Evolutionary conservation across 257 asterid species (phyloP).

Genomic region (Linaria vulgaris): DNA sequence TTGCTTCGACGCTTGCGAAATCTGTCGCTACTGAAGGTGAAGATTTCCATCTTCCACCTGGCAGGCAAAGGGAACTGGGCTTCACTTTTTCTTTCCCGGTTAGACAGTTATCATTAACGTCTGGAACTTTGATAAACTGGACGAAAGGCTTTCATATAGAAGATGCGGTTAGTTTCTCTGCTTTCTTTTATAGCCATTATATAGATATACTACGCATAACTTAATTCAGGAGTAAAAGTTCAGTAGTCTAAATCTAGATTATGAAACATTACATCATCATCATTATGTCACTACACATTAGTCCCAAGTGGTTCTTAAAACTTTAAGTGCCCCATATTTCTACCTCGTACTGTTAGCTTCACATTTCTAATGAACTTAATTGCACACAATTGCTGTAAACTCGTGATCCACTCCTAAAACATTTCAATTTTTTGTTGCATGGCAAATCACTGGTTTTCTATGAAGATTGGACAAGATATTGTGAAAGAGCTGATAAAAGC

Average conservation of each 20-base stretch:
- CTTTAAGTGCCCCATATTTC: neutral
- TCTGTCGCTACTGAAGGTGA: constrained; percentile 78
- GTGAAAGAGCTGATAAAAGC: constrained; percentile 79
- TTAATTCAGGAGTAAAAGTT: neutral
- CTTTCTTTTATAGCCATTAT: constrained; percentile 1
- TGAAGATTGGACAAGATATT: constrained; percentile 81
- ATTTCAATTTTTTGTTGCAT: constrained; percentile 7
- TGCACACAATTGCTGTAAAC: constrained; percentile 2
- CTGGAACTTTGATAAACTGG: constrained; percentile 89
- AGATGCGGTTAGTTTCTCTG: constrained; percentile 59
- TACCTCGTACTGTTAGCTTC: neutral
- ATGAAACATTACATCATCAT: neutral
- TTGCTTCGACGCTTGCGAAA: constrained; percentile 64
- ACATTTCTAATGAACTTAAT: neutral
- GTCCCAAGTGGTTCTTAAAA: neutral
- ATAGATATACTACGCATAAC: too few species aligned
- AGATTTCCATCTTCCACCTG: constrained; percentile 54
- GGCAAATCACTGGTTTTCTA: constrained; percentile 6
- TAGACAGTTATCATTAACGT: constrained; percentile 70
- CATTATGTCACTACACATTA: neutral
- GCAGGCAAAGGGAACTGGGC: constrained; percentile 86
- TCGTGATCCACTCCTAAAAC: constrained; percentile 3
- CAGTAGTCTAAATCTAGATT: neutral
- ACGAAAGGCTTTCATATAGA: constrained; percentile 87
- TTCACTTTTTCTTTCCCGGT: constrained; percentile 96